Base-by-base conservation (phyloP, 2,329 filamentous ascomycete genomes). In the Fonsecaea monophora region DNA sequence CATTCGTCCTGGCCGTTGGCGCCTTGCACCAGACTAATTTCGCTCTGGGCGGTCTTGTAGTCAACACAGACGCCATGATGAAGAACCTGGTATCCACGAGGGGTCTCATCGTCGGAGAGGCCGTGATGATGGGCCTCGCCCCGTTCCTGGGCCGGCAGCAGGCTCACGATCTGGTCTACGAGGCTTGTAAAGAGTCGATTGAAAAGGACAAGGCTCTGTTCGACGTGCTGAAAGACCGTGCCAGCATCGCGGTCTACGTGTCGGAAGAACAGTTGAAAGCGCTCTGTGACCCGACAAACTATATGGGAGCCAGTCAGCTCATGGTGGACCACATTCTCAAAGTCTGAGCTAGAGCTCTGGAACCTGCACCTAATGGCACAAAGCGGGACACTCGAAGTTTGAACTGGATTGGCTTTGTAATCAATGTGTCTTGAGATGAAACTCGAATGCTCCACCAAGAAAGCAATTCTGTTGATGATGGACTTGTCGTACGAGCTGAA, bases 121-220 rank as follows among this genome's bases (percentile, higher is more conserved):
- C 85, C 1, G 83, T 87, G n/a, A 87, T 87, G 85, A 87, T 87
- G 85, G 82, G 80, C 1, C 77, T 87, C 58, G 85, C 84, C n/a
- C 78, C 80, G 15, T 76, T 82, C 74, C 75, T 85, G 48, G 85
- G 85, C 8, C 77, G 85, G 13, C 83, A 84, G 66, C 77, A 80
- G 18, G 84, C 84, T 1, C 85, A 87, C 73, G 84, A 87, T 70
- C 77, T 85, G 42, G 84, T 87, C 1, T 87, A 87, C 57, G 81
- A 82, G 67, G 84, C 84, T 1, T 87, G 85, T 71, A 81, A 80
- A 67, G 76, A 78, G 68, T 80, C 80, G 53, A 84, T 84, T 61
- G 83, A 85, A 70, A 77, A 75, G 18, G 74, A 79, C 13, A 75
- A 71, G 4, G 77, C 79, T 3, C 71, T 85, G 18, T 74, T 83